Percentiles rank a stretch among this genome's conserved stretches.
phyloP scores from a whole-genome alignment of 176 grass and related monocot species.

The Aegilops speltoides region DNA sequence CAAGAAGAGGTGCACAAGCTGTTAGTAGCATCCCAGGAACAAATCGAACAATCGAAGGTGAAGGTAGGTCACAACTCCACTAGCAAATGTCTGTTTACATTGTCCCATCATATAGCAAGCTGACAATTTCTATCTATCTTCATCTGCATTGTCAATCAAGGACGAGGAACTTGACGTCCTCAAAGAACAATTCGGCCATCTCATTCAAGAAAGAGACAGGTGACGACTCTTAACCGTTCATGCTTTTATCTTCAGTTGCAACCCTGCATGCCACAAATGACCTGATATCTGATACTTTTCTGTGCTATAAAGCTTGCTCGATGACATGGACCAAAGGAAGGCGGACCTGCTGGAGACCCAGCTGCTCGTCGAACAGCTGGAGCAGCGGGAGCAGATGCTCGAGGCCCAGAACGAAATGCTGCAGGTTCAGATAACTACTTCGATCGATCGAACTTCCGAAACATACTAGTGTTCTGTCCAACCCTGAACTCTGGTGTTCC shows the following conservation, averaged over 20 bases:
- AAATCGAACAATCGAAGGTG: constrained; percentile 63
- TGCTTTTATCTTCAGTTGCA: neutral
- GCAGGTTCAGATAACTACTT: constrained; percentile 48
- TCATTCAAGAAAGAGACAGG: constrained; percentile 66
- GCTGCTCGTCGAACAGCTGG: constrained; percentile 65
- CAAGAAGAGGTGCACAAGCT: constrained; percentile 77
- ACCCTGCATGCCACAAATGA: neutral
- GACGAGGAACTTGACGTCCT: constrained; percentile 60
- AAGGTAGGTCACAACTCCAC: constrained; percentile 45
- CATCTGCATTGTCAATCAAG: constrained; percentile 33
- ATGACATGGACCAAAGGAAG: constrained; percentile 70
- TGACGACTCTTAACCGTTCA: neutral
- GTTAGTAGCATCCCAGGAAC: constrained; percentile 56
- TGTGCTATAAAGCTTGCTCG: constrained; percentile 62
- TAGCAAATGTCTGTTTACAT: constrained; percentile 18
- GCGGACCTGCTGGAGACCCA: constrained; percentile 49
- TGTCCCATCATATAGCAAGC: neutral
- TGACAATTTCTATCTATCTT: neutral
- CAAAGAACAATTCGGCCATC: constrained; percentile 52
- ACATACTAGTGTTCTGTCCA: neutral
- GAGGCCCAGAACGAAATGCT: constrained; percentile 67
- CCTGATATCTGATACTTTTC: neutral
- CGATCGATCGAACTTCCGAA: neutral
- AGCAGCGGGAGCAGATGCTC: constrained; percentile 70
- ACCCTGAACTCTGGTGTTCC: neutral